Percentiles rank a stretch among this genome's conserved stretches.
Conservation (phyloP, 2,329 filamentous ascomycete genomes). For the Beauveria sp. region DNA sequence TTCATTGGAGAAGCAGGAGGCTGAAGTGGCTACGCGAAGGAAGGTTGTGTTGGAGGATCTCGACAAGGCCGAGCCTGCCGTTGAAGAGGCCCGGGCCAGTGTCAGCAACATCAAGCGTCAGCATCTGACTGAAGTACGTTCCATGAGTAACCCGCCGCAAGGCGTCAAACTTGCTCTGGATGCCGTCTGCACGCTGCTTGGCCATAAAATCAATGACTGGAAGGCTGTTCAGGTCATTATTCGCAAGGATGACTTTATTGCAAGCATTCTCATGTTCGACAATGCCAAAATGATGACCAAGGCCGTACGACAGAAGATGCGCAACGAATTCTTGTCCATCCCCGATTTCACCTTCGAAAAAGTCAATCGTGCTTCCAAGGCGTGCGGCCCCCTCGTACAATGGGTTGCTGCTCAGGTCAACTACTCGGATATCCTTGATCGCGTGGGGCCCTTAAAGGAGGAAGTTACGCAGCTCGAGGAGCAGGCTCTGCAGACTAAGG, state of each 20-base stretch:
- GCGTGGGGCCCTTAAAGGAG: conserved; percentile 83
- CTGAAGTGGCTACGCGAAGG: conserved; percentile 73
- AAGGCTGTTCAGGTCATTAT: conserved; percentile 84
- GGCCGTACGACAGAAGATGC: conserved; percentile 76
- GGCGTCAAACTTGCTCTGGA: conserved; percentile 90
- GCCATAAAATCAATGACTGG: conserved; percentile 86
- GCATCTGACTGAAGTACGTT: conserved; percentile 93
- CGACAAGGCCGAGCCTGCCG: conserved; percentile 85
- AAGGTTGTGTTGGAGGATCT: conserved; percentile 83
- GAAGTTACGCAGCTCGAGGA: conserved; percentile 85
- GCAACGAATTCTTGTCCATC: conserved; percentile 82
- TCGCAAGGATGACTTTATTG: conserved; percentile 91
- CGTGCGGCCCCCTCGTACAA: conserved; percentile 91
- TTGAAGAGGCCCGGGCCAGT: conserved; percentile 86
- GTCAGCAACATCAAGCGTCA: conserved; percentile 98
- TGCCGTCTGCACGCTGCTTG: conserved; percentile 91
- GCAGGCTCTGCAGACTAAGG: conserved; percentile 83
- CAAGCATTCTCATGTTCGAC: conserved; percentile 94
- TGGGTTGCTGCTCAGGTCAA: conserved; percentile 97
- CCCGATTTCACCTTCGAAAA: conserved; percentile 94
- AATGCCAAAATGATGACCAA: conserved; percentile 94
- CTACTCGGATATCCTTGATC: conserved; percentile 94
- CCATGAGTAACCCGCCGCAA: conserved; percentile 86
- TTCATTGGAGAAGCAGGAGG: conserved; percentile 81
- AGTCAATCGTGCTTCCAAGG: conserved; percentile 92